Evolutionary conservation across 179 eudicot species (phyloP).

Genomic region (Spergularia azorica): DNA sequence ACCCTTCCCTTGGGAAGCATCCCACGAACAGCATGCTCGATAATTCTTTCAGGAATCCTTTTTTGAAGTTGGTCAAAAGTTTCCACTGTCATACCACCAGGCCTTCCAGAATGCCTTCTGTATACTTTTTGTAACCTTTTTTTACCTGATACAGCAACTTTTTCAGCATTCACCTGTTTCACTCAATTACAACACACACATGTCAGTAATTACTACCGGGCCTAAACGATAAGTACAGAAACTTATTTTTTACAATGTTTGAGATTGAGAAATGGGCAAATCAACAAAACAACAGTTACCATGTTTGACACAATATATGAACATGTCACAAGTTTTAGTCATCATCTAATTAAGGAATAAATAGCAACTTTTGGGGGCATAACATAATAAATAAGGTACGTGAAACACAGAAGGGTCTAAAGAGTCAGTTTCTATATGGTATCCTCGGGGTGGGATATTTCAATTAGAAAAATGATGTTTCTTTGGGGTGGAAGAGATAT

Average conservation of each 20-base stretch:
- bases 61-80: conserved; percentile 94
- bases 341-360: too few relatives aligned
- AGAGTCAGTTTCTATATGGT: too few relatives aligned
- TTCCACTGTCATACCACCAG: conserved; percentile 96
- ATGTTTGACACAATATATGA: neutral
- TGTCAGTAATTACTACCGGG: neutral
- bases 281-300: neutral
- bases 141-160: conserved; percentile 91
- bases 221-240: neutral
- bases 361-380: too few relatives aligned
- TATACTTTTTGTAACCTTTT: conserved; percentile 85
- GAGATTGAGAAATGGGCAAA: neutral
- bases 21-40: conserved; percentile 97
- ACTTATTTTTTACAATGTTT: neutral
- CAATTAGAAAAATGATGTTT: too few relatives aligned
- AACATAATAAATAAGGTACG: too few relatives aligned
- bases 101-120: conserved; percentile 97
- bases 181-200: conserved; percentile 8
- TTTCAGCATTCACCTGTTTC: conserved; percentile 83
- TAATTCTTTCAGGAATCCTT: conserved; percentile 93
- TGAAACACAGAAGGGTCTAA: too few relatives aligned
- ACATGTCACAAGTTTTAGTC: too few relatives aligned
- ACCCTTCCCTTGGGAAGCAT: conserved; percentile 98
- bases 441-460: too few relatives aligned
- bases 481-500: too few relatives aligned